Conservation (phyloP, 768 basidiomycete species). For the Plicaturopsis crispa region DNA sequence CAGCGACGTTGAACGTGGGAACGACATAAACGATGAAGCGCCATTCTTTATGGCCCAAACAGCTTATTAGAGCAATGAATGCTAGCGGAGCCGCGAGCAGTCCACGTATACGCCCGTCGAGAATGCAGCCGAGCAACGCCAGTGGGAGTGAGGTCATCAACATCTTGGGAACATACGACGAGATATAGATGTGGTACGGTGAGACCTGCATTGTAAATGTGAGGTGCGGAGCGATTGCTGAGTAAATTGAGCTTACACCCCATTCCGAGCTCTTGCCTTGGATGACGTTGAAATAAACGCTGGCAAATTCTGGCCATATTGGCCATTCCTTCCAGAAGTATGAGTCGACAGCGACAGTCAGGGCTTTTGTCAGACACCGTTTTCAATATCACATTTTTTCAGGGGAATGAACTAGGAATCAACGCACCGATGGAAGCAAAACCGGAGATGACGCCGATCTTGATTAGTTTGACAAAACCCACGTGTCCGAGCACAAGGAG, state of each 20-base stretch:
- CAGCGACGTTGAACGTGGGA: constrained; percentile 74
- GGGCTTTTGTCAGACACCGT: constrained; percentile 26
- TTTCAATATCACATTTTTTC: too few species aligned
- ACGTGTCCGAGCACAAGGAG: constrained; percentile 34
- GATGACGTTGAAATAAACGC: constrained; percentile 79
- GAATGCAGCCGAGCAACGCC: constrained; percentile 39
- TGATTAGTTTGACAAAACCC: constrained; percentile 34
- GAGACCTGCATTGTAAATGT: constrained; percentile 43
- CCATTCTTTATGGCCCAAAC: constrained; percentile 94
- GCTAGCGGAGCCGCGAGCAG: constrained; percentile 43
- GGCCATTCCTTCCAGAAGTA: constrained; percentile 73
- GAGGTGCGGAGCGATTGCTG: not conserved
- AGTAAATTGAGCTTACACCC: constrained; percentile 58
- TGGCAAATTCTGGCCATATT: constrained; percentile 83
- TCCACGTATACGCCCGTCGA: constrained; percentile 41
- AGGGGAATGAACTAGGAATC: not conserved
- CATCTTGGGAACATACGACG: constrained; percentile 66
- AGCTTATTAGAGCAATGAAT: constrained; percentile 62
- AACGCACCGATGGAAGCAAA: constrained; percentile 44
- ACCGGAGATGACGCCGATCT: constrained; percentile 42
- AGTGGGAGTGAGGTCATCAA: constrained; percentile 60
- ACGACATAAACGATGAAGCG: constrained; percentile 88
- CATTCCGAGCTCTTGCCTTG: constrained; percentile 85
- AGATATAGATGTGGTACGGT: constrained; percentile 61
- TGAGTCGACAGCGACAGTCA: constrained; percentile 68